A percentile compares a stretch with the other conserved stretches of the same genome.
These are phyloP conservation scores for Dendrobium chrysotoxum DNA, from an alignment of 106 monocot genomes.

Conservation along the genomic window DNA sequence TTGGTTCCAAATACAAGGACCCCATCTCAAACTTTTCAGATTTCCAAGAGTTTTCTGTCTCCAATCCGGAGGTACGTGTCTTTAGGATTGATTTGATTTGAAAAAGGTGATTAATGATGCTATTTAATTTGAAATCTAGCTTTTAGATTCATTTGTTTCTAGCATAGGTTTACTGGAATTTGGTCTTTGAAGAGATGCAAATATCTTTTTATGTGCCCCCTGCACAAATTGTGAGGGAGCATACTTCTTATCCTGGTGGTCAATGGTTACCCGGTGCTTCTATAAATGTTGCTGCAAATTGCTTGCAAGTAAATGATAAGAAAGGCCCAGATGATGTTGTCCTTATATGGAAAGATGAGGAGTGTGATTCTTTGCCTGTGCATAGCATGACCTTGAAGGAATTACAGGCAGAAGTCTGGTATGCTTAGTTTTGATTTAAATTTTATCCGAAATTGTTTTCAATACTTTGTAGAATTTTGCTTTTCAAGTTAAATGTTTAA, in stretches of 20 bases:
- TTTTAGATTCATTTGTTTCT: not conserved
- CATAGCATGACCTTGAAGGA: conserved; percentile 67
- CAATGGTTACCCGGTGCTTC: conserved; percentile 79
- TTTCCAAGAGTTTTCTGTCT: conserved; percentile 76
- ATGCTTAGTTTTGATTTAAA: conserved; percentile 8
- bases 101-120: not conserved
- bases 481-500: not conserved
- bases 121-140: not conserved
- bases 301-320: conserved; percentile 56
- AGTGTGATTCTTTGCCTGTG: conserved; percentile 55
- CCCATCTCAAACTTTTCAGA: conserved; percentile 78
- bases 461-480: not conserved
- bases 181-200: conserved; percentile 71
- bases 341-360: conserved; percentile 89
- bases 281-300: conserved; percentile 75
- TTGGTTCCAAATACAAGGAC: conserved; percentile 65
- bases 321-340: conserved; percentile 43
- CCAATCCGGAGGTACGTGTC: conserved; percentile 67
- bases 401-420: conserved; percentile 71
- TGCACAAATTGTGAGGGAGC: conserved; percentile 61
- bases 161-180: conserved; percentile 74
- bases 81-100: conserved; percentile 1
- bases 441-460: not conserved
- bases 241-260: conserved; percentile 63
- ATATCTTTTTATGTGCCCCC: conserved; percentile 58